Conservation (phyloP, 352 stramenopile species). For the Globisporangium canariense region DNA sequence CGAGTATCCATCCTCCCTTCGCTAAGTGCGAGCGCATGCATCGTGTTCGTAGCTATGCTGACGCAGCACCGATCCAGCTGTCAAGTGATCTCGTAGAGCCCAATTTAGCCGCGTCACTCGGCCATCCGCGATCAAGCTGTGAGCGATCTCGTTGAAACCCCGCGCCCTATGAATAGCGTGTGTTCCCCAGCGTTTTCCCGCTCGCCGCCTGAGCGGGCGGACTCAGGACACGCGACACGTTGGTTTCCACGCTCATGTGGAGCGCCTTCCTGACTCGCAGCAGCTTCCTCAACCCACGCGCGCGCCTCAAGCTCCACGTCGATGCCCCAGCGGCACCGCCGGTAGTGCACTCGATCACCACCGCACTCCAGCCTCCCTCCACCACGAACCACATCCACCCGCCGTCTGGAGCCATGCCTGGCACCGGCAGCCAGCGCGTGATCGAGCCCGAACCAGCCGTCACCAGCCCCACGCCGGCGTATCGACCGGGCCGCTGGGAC, state of each 20-base stretch:
- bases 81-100: too few relatives aligned
- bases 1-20: too few relatives aligned
- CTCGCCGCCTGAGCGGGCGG: neutral
- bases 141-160: neutral
- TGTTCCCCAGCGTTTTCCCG: neutral
- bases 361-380: neutral
- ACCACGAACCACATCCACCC: neutral
- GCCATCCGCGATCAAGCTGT: too few relatives aligned
- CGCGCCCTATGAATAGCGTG: slow-evolving; percentile 3
- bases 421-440: slow-evolving; percentile 33
- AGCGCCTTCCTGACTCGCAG: neutral
- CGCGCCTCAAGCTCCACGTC: slow-evolving; percentile 15
- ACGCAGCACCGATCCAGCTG: too few relatives aligned
- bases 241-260: slow-evolving; percentile 12
- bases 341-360: neutral
- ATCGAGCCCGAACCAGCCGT: slow-evolving; percentile 96
- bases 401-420: neutral
- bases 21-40: too few relatives aligned
- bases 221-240: neutral
- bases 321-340: slow-evolving; percentile 3
- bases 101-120: too few relatives aligned
- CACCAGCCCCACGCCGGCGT: slow-evolving; percentile 92
- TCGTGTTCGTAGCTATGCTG: too few relatives aligned
- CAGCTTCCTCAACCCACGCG: slow-evolving; percentile 10
- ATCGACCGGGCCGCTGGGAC: slow-evolving; percentile 88